Evolutionary conservation across 2,329 filamentous ascomycete species (phyloP).

Genomic region (Penicillium sp.): DNA sequence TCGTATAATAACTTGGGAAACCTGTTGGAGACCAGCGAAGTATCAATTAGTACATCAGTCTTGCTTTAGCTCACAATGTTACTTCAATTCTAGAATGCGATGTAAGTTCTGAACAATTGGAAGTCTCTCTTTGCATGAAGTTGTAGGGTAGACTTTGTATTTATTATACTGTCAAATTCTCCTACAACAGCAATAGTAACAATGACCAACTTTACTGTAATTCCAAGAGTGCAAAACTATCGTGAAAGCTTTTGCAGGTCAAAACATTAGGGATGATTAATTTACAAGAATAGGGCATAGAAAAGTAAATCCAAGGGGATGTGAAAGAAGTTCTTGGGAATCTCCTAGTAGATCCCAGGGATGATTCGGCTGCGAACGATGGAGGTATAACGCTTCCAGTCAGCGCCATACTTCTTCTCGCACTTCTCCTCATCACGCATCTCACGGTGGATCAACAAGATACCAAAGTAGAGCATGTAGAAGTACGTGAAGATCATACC

Average conservation of each 20-base stretch:
- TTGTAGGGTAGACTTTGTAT: neutral
- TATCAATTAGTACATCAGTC: neutral
- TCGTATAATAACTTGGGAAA: too few relatives aligned
- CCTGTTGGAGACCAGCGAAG: too few relatives aligned
- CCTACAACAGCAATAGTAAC: neutral
- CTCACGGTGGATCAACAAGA: conserved; percentile 83
- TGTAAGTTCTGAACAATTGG: neutral
- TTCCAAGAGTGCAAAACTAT: neutral
- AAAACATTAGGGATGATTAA: neutral
- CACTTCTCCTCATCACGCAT: conserved; percentile 89
- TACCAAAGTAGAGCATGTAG: conserved; percentile 86
- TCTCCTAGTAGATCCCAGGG: conserved; percentile 71
- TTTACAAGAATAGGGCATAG: neutral
- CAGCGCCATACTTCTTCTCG: conserved; percentile 81
- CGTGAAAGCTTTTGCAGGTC: neutral
- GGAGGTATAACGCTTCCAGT: conserved; percentile 87
- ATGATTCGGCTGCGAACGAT: conserved; percentile 78
- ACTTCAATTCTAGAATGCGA: neutral
- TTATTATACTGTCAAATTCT: neutral
- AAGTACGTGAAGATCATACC: conserved; percentile 91
- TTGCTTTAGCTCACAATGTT: neutral
- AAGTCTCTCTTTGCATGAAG: neutral
- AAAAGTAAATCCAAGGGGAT: neutral
- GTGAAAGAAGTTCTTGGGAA: neutral
- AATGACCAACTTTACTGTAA: neutral